Percentiles rank a stretch among this genome's conserved stretches.
Conservation (phyloP, 2,329 filamentous ascomycete species). For the Dothiorella sarmentorum region DNA sequence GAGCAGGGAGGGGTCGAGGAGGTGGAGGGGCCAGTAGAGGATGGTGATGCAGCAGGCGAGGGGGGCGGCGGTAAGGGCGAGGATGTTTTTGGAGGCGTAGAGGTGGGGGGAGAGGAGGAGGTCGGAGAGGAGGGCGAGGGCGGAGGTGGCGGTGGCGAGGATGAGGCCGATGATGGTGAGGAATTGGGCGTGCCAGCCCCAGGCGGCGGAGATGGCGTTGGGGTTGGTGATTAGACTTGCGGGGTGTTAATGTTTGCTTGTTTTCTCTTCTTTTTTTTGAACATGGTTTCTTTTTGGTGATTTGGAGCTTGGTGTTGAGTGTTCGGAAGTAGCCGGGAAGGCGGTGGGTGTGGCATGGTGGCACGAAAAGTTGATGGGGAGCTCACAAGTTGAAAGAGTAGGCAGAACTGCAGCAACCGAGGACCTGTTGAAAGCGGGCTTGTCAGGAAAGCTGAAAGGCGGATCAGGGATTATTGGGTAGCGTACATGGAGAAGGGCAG, state of each 20-base stretch:
- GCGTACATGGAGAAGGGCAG: slow-evolving; percentile 58
- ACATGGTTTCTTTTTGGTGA: background rate
- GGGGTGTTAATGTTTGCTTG: background rate
- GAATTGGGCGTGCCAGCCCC: slow-evolving; percentile 67
- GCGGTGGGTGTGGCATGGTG: background rate
- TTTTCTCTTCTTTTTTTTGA: background rate
- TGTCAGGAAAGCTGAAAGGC: background rate
- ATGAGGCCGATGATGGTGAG: slow-evolving; percentile 63
- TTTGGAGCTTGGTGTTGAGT: background rate
- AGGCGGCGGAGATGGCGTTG: slow-evolving; percentile 11
- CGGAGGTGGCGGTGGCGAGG: slow-evolving; percentile 60
- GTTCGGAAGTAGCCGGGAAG: slow-evolving; percentile 6
- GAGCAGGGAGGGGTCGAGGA: slow-evolving; percentile 26
- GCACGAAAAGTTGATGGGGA: background rate
- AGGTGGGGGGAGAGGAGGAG: slow-evolving; percentile 56
- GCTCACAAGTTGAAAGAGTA: slow-evolving; percentile 42
- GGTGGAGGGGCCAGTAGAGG: slow-evolving; percentile 68
- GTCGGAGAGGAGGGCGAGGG: slow-evolving; percentile 61
- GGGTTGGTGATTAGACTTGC: background rate
- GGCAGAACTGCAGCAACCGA: slow-evolving; percentile 45
- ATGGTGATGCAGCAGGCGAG: slow-evolving; percentile 68
- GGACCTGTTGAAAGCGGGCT: slow-evolving; percentile 24
- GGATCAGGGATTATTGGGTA: background rate
- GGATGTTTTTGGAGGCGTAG: slow-evolving; percentile 64
- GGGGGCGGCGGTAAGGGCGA: slow-evolving; percentile 64